Evolutionary conservation across 163 green algal genomes (phyloP), one percentile per base, ranked within the genome.

Genomic region (Chlorella variabilis): DNA sequence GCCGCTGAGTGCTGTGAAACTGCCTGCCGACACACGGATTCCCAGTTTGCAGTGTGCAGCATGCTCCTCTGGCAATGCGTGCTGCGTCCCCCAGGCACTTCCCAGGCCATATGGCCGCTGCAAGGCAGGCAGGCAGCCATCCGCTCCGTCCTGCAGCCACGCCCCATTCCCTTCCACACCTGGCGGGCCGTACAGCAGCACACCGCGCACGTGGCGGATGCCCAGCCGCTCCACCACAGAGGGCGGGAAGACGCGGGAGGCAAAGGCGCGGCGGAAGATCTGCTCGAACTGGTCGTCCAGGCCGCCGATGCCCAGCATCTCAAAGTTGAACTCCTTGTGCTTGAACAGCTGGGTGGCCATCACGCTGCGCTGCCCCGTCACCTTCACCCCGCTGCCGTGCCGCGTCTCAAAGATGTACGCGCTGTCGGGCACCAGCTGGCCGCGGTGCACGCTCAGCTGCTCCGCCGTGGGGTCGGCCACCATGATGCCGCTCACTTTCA

Each of bases 211-310:
- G 89, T 99, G 96, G 82, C 95, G 89, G 80, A 99, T 98, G 81
- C 97, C 97, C 74, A 99, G 89, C 56, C 92, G 89, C 89, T 97
- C 90, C 33, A 97, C 91, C 21, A 98, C 91, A 51, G 80, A 84
- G 25, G 95, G 93, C 21, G 97, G 95, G 78, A 99, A 98, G 27
- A 98, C 94, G 65, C 97, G 90, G 3, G 93, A 98, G 15, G 95
- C 94, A 88, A 99, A 99, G 4, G 97, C 97, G 25, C 97, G 90
- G 29, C 97, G 89, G 91, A 99, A 99, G 87, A 99, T 99, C 67
- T 96, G 90, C 61, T 95, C 94, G 88, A 99, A 99, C 89, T 99
- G 94, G 73, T 86, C 84, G 90, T 98, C 96, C 78, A 99, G 85
- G 65, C 96, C 96, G 38, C 97, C 97, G 79, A 99, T 99, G 67